Conservation (phyloP, 768 basidiomycete species). For the Daedaleopsis sinensis region DNA sequence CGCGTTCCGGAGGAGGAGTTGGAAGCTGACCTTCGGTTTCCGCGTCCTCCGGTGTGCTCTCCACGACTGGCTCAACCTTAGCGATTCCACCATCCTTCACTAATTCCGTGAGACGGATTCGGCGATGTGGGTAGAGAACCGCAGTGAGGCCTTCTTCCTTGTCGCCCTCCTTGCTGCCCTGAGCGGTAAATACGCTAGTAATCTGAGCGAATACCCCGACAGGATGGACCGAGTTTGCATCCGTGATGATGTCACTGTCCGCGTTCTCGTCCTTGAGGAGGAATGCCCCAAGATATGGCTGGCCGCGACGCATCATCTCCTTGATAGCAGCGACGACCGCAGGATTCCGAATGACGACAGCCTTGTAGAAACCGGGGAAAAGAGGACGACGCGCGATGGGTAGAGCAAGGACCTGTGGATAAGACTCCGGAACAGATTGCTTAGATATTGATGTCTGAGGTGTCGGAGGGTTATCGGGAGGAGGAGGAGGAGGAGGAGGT, state of each 20-base stretch:
- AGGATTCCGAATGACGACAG: slow-evolving; percentile 90
- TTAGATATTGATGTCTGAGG: slow-evolving; percentile 69
- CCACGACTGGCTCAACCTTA: slow-evolving; percentile 34
- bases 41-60: slow-evolving; percentile 28
- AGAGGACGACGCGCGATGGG: slow-evolving; percentile 95
- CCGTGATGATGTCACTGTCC: slow-evolving; percentile 92
- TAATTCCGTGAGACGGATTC: slow-evolving; percentile 87
- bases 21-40: slow-evolving; percentile 48
- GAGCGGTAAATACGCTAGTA: slow-evolving; percentile 84
- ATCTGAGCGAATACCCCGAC: slow-evolving; percentile 98
- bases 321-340: slow-evolving; percentile 91
- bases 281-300: slow-evolving; percentile 97
- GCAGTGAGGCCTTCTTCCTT: slow-evolving; percentile 92
- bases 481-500: slow-evolving; percentile 45
- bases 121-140: slow-evolving; percentile 90
- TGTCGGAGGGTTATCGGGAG: slow-evolving; percentile 39
- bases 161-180: slow-evolving; percentile 61
- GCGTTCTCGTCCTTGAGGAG: slow-evolving; percentile 91
- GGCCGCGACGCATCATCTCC: slow-evolving; percentile 95
- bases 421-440: slow-evolving; percentile 85
- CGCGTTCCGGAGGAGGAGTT: slow-evolving; percentile 35
- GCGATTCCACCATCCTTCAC: slow-evolving; percentile 54
- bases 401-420: slow-evolving; percentile 92
- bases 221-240: slow-evolving; percentile 82
- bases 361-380: slow-evolving; percentile 98